A percentile compares a stretch with the other conserved stretches of the same genome.
These are phyloP conservation scores for Cutaneotrichosporon sp. DNA, from an alignment of 1,284 basidiomycete genomes.

Conservation along the genomic window DNA sequence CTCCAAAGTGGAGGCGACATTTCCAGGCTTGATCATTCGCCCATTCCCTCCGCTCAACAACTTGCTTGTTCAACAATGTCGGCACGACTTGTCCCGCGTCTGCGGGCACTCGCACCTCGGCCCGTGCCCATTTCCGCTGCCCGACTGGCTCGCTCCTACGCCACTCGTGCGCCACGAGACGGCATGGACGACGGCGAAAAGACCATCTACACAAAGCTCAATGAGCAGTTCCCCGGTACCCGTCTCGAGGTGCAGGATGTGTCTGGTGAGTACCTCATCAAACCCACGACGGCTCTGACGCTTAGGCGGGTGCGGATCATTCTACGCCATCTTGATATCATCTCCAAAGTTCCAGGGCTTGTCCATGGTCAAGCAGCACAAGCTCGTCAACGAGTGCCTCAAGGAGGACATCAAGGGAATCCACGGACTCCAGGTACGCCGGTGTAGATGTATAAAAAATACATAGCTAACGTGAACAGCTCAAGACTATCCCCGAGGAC, in stretches of 20 bases:
- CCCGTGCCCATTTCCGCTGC: background rate
- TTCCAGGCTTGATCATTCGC: background rate
- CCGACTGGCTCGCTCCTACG: constrained; percentile 7
- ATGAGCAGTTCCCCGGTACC: constrained; percentile 65
- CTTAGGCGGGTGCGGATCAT: constrained; percentile 87
- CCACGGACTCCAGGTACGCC: constrained; percentile 84
- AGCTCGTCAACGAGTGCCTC: constrained; percentile 77
- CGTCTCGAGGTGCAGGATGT: constrained; percentile 78
- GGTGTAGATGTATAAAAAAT: background rate
- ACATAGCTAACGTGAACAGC: constrained; percentile 19
- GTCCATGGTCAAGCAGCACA: constrained; percentile 86
- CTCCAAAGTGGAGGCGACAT: too few species aligned
- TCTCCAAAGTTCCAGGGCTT: constrained; percentile 80
- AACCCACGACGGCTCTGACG: background rate
- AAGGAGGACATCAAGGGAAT: constrained; percentile 87
- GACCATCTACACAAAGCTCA: constrained; percentile 66
- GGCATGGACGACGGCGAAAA: constrained; percentile 59
- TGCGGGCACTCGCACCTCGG: background rate
- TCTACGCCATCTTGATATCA: constrained; percentile 88
- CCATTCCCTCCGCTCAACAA: background rate
- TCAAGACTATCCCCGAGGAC: constrained; percentile 41
- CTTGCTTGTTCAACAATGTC: background rate
- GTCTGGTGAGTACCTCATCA: constrained; percentile 58
- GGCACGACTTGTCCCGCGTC: constrained; percentile 4
- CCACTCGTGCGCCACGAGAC: constrained; percentile 6